Evolutionary conservation across 1,284 basidiomycete genomes (phyloP).

Genomic region (Marasmius fiardii): DNA sequence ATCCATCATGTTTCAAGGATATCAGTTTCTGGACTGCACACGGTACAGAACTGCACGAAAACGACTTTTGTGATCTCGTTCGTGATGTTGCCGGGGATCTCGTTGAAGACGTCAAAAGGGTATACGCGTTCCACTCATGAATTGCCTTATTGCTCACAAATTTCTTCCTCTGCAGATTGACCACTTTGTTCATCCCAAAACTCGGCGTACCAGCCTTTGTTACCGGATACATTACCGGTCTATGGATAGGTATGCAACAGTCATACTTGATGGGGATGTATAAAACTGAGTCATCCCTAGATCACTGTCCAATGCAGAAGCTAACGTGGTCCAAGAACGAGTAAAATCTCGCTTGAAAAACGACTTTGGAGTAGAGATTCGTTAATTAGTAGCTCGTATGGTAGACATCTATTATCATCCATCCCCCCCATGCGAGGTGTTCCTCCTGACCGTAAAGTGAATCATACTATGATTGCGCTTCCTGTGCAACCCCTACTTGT

Average conservation of each 20-base stretch:
- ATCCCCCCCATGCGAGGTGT: neutral
- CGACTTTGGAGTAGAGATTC: conserved; percentile 78
- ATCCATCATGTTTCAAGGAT: conserved; percentile 88
- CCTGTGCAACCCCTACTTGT: conserved; percentile 93
- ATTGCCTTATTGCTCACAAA: neutral
- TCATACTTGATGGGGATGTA: neutral
- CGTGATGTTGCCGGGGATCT: conserved; percentile 90
- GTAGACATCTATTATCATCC: conserved; percentile 20
- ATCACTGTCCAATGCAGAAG: conserved; percentile 88
- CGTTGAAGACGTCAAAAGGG: conserved; percentile 88
- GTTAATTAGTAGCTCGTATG: conserved; percentile 38
- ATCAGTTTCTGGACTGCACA: conserved; percentile 87
- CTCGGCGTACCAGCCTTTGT: conserved; percentile 75
- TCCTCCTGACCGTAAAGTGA: neutral
- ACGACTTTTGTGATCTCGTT: conserved; percentile 96
- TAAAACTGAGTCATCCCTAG: conserved; percentile 32
- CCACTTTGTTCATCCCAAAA: conserved; percentile 90
- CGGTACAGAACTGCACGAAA: conserved; percentile 71
- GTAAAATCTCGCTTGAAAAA: conserved; percentile 53
- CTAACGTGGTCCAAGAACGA: conserved; percentile 71
- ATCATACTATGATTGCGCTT: conserved; percentile 41
- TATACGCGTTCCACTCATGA: conserved; percentile 27
- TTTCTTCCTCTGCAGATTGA: conserved; percentile 69
- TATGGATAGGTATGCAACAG: conserved; percentile 78
- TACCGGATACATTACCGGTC: conserved; percentile 95